Evolutionary conservation across 2,329 filamentous ascomycete genomes (phyloP).

Genomic region (Setomelanomma holmii): DNA sequence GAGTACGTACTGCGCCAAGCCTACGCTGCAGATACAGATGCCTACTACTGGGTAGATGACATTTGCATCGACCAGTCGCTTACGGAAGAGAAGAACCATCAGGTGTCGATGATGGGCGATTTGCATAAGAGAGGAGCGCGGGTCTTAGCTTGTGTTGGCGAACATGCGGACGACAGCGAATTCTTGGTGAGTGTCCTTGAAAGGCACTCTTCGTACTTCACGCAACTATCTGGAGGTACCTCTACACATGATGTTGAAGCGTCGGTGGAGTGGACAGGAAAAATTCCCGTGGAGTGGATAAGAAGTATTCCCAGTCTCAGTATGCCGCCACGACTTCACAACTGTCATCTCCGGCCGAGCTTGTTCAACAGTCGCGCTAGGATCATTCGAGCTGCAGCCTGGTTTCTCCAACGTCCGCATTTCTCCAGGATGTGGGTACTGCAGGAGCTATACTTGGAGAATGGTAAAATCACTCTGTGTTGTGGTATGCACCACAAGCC

Average conservation of each 20-base stretch:
- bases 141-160: constrained; percentile 8
- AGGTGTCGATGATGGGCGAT: constrained; percentile 18
- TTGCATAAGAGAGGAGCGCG: constrained; percentile 7
- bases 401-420: neutral
- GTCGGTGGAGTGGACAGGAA: neutral
- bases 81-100: constrained; percentile 16
- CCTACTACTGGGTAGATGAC: constrained; percentile 13
- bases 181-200: neutral
- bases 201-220: neutral
- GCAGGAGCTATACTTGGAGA: neutral
- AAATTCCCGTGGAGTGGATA: neutral
- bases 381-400: neutral
- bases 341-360: too few species aligned
- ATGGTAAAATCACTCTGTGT: neutral
- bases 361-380: neutral
- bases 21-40: neutral
- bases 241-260: neutral
- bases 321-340: too few species aligned
- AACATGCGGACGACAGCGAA: constrained; percentile 2
- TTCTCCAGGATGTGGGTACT: constrained; percentile 2
- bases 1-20: constrained; percentile 5
- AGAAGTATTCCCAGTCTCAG: neutral
- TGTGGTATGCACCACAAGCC: neutral
- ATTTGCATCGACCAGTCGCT: constrained; percentile 25
- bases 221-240: neutral